A percentile compares a stretch with the other conserved stretches of the same genome.
Conservation (phyloP, 257 asterid genomes). For the Nicotiana obtusifolia region DNA sequence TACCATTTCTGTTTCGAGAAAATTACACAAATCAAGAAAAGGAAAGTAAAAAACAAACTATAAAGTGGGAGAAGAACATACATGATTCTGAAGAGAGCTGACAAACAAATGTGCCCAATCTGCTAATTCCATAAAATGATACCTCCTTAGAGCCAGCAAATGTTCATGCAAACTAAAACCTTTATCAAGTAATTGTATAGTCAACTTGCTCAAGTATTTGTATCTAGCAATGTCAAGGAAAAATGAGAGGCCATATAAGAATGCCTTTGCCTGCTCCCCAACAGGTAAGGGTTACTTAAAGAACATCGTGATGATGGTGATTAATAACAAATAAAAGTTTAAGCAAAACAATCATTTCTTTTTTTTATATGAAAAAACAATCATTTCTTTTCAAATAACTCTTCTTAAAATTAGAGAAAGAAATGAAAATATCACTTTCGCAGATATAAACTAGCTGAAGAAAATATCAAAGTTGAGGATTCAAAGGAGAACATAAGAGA, state of each 20-base stretch:
- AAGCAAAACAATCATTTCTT: background rate
- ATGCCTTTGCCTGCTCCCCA: background rate
- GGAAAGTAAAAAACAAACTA: conserved; percentile 17
- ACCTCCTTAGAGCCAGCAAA: conserved; percentile 71
- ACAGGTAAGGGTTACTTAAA: background rate
- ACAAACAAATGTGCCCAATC: conserved; percentile 99
- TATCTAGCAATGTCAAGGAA: conserved; percentile 76
- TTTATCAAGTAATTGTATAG: conserved; percentile 80
- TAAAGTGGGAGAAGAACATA: conserved; percentile 29
- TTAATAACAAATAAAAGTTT: background rate
- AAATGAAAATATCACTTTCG: background rate
- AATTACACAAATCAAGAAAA: conserved; percentile 27
- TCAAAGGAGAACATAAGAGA: background rate
- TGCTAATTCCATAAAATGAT: conserved; percentile 92
- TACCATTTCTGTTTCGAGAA: conserved; percentile 69
- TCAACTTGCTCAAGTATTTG: conserved; percentile 71
- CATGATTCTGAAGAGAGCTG: conserved; percentile 74
- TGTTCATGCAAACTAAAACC: conserved; percentile 89
- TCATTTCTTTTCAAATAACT: background rate
- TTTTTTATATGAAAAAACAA: too few species aligned
- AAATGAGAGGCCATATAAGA: background rate
- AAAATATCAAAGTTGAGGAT: background rate
- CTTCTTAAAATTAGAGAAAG: background rate
- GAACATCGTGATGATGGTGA: background rate
- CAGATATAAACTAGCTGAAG: background rate